Conservation (phyloP, 75 land plant species). For the Selaginella tamariscina region DNA sequence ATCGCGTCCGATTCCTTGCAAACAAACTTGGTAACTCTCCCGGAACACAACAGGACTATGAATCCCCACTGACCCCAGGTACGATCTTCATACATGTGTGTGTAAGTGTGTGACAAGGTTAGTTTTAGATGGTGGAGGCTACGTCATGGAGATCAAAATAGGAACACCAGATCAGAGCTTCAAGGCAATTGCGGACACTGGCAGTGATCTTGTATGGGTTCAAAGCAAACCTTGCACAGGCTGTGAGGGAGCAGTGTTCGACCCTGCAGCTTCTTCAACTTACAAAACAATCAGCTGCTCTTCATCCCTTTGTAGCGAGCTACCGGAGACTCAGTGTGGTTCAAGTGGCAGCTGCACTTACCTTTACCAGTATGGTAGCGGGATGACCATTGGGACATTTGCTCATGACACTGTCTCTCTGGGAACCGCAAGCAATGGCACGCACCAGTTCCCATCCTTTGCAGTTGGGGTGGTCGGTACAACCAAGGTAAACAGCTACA, state of each 20-base stretch:
- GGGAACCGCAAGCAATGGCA: neutral
- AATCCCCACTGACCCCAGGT: neutral
- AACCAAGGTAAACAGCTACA: too few relatives aligned
- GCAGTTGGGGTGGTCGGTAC: neutral
- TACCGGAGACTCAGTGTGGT: neutral
- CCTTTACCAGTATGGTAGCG: neutral
- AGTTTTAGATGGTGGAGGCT: slow-evolving; percentile 35
- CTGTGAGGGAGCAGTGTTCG: slow-evolving; percentile 10
- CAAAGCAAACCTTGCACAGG: slow-evolving; percentile 26
- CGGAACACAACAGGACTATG: neutral
- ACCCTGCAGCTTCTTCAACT: slow-evolving; percentile 17
- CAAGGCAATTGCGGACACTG: slow-evolving; percentile 46
- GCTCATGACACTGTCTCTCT: neutral
- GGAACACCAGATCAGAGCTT: slow-evolving; percentile 51
- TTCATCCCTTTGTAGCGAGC: neutral
- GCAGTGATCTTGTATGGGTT: slow-evolving; percentile 65
- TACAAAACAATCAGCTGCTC: slow-evolving; percentile 8
- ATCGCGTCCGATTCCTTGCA: neutral
- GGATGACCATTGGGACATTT: neutral
- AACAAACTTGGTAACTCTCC: neutral
- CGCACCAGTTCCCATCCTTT: neutral
- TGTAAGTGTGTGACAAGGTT: too few relatives aligned
- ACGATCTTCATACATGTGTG: too few relatives aligned
- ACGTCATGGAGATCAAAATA: slow-evolving; percentile 35
- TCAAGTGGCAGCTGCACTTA: neutral